Evolutionary conservation across 129 eudicot genomes (phyloP).

Genomic region (Rutidosis leptorrhynchoides): DNA sequence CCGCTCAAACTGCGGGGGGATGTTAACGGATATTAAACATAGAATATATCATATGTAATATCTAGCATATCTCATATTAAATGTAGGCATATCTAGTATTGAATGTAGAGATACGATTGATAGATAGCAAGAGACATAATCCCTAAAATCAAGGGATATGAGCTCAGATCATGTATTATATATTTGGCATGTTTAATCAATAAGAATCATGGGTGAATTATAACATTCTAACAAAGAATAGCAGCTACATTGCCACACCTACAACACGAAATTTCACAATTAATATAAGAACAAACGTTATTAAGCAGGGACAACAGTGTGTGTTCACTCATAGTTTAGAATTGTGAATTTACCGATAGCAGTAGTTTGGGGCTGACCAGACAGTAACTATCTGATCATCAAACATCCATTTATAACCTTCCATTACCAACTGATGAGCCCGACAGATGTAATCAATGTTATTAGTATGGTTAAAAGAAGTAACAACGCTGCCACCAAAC

Average conservation of each 20-base stretch:
- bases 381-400: slow-evolving; percentile 89
- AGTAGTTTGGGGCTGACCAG: slow-evolving; percentile 97
- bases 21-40: no score
- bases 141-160: no score
- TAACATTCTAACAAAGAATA: no score
- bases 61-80: no score
- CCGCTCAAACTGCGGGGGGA: no score
- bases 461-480: slow-evolving; percentile 70
- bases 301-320: not conserved
- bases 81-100: no score
- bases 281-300: not conserved
- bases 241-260: slow-evolving; percentile 99
- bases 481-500: slow-evolving; percentile 81
- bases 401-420: slow-evolving; percentile 97
- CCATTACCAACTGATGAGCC: slow-evolving; percentile 97
- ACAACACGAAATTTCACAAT: slow-evolving; percentile 20
- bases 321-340: not conserved
- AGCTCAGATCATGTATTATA: no score
- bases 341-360: slow-evolving; percentile 56
- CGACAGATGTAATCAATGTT: slow-evolving; percentile 87
- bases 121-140: no score
- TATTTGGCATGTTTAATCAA: no score
- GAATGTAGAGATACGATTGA: no score
- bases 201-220: no score
- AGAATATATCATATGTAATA: no score